Evolutionary conservation across 371 early-diverging fungal species (phyloP), one percentile per base, ranked within the genome.

Genomic region (Lichtheimia hyalospora): DNA sequence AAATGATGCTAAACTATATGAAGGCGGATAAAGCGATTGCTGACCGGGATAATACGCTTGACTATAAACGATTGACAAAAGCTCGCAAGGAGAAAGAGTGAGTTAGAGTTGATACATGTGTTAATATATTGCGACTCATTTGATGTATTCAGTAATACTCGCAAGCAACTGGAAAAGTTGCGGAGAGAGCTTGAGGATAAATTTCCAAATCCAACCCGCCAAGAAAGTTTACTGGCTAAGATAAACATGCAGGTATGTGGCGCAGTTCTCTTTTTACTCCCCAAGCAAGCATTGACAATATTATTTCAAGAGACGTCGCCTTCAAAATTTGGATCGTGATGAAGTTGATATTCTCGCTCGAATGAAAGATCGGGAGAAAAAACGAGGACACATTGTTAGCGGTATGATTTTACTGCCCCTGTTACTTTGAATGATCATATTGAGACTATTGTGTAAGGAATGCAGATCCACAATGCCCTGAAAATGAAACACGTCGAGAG

Each of bases 11-110:
- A 21, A 46, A n/a, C n/a, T 15, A 44, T 28, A 18, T 13, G 16
- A 63, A 87, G 85, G 87, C 81, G 5, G 84, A 81, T 65, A 77
- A 85, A 63, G 83, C 77, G 0, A 61, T 87, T 34, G 62, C 83
- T 63, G 80, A 83, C 57, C 64, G 82, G 67, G 87, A 90, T 48
- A 67, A 80, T 54, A 77, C 71, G 49, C 56, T 85, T 52, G 83
- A 80, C 58, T 62, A 68, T 58, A 84, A 80, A 57, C 71, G 87
- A 5, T 63, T 86, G 1, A 69, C 70, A 40, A 86, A 85, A 62
- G 71, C 83, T 1, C 62, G 61, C 8, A 75, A 71, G 52, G 74
- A 76, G 40, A 72, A 71, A 58, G 62, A 66, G 82, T 67, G 72
- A n/a, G 49, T 71, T 5, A 6, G 72, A n/a, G 49, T 71, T 5